Percentiles rank a stretch among this genome's conserved stretches.
phyloP scores from a whole-genome alignment of 2,329 filamentous ascomycete genomes.

The Calycina marina region DNA sequence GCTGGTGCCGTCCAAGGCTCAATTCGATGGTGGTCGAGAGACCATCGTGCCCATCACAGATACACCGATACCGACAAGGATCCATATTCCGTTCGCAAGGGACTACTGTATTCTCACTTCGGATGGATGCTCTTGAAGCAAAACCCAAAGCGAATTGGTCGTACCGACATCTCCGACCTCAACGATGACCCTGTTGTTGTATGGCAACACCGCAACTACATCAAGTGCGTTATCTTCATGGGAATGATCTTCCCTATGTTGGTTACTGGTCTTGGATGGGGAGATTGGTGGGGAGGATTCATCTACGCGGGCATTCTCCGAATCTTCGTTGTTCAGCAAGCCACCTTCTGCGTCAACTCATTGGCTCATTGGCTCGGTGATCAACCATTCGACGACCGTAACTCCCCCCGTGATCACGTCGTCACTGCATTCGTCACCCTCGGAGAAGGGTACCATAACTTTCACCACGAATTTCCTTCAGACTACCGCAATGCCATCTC shows the following conservation, averaged over 20 bases:
- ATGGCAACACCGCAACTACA: conserved; percentile 78
- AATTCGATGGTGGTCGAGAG: conserved; percentile 78
- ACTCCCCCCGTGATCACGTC: conserved; percentile 78
- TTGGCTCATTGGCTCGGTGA: conserved; percentile 84
- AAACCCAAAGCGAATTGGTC: conserved; percentile 77
- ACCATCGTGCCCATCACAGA: conserved; percentile 76
- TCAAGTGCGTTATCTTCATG: conserved; percentile 67
- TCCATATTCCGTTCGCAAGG: conserved; percentile 82
- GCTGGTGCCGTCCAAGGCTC: conserved; percentile 76
- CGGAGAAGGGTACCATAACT: conserved; percentile 87
- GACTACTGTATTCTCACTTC: conserved; percentile 68
- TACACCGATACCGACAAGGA: conserved; percentile 91
- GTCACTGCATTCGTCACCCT: conserved; percentile 76
- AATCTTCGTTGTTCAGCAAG: conserved; percentile 82
- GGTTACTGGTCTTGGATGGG: conserved; percentile 65
- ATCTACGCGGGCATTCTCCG: conserved; percentile 76
- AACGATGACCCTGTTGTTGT: conserved; percentile 77
- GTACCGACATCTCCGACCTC: conserved; percentile 76
- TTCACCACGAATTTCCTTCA: conserved; percentile 88
- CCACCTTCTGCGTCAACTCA: conserved; percentile 87
- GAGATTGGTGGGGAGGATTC: conserved; percentile 69
- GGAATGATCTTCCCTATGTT: conserved; percentile 61
- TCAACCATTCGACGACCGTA: conserved; percentile 84
- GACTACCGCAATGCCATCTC: conserved; percentile 86
- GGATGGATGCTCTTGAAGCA: conserved; percentile 93